Conservation (phyloP, 768 basidiomycete species). For the Leccinum barrowsii region DNA sequence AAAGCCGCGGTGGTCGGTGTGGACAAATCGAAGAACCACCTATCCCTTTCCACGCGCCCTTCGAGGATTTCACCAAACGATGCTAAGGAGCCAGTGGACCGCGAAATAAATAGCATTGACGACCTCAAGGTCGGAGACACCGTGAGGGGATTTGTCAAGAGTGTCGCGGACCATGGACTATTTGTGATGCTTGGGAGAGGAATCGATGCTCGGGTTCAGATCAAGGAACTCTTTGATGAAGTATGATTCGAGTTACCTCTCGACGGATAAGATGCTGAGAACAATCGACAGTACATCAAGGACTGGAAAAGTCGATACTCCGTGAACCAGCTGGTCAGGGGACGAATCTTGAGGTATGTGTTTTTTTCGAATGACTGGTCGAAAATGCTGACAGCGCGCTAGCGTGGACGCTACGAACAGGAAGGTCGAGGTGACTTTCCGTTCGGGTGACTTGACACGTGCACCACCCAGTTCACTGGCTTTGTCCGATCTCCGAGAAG, state of each 20-base stretch:
- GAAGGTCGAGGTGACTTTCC: constrained; percentile 90
- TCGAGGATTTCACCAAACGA: constrained; percentile 64
- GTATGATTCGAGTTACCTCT: constrained; percentile 27
- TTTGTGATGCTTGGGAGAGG: constrained; percentile 83
- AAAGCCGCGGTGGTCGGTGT: constrained; percentile 69
- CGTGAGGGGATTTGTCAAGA: constrained; percentile 89
- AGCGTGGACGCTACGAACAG: constrained; percentile 71
- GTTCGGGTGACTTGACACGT: constrained; percentile 54
- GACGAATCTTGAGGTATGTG: constrained; percentile 74
- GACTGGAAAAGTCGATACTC: constrained; percentile 89
- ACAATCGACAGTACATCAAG: constrained; percentile 67
- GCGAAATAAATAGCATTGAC: constrained; percentile 57
- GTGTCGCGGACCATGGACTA: constrained; percentile 78
- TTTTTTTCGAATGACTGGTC: neutral
- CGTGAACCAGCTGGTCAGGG: constrained; percentile 80
- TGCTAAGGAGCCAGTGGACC: constrained; percentile 52
- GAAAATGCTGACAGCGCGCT: constrained; percentile 8
- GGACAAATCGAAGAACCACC: constrained; percentile 60
- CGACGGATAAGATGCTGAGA: constrained; percentile 5
- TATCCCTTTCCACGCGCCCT: constrained; percentile 77
- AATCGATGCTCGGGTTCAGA: constrained; percentile 91
- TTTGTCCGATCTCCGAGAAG: constrained; percentile 61
- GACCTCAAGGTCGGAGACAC: constrained; percentile 69
- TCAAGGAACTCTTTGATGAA: constrained; percentile 90
- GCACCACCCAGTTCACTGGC: constrained; percentile 35